Evolutionary conservation across 2,329 filamentous ascomycete species (phyloP), one percentile per base, ranked within the genome.

Genomic region (Fusarium kyushuense): DNA sequence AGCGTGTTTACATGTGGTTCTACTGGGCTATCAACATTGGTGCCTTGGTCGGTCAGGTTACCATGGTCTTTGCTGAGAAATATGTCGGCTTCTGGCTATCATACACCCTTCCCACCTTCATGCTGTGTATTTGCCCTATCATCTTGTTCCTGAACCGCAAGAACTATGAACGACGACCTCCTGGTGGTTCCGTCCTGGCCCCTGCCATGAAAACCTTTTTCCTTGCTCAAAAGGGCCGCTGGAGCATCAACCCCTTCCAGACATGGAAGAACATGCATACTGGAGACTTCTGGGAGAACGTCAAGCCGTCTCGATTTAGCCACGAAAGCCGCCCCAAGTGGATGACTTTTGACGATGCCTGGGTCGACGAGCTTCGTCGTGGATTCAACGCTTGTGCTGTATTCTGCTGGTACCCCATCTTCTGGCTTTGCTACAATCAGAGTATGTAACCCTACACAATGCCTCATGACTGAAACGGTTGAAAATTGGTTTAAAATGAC

Each of bases 321-420:
- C 80, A 84, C 41, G 79, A 79, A 21, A 78, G 79, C 48, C 87
- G 86, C 36, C 91, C 89, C 0, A 69, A 71, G 1, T 93, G 90
- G 90, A 94, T 94, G 89, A 90, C 86, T 4, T 93, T 93, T 71
- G 90, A 94, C 66, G 92, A 94, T 69, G 86, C 86, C 21, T 94
- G 90, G 90, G 91, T 94, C 36, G 91, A 92, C 74, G 90, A 93
- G 75, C 85, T 93, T 29, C 83, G 83, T 42, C 88, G 91, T 79
- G 91, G 90, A 11, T 84, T 92, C 67, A 82, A 84, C 55, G 90
- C 90, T 17, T 92, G 90, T 76, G 82, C 86, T 42, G 90, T 93
- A 9, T 94, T 92, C 76, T 75, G 86, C 67, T 92, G 88, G 83
- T 89, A 88, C 58, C 90, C 90, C 3, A 84, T 89, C 32, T 88